These are phyloP conservation scores for Penicillium lagena DNA, from an alignment of 495 filamentous ascomycete genomes.

Conservation along the genomic window DNA sequence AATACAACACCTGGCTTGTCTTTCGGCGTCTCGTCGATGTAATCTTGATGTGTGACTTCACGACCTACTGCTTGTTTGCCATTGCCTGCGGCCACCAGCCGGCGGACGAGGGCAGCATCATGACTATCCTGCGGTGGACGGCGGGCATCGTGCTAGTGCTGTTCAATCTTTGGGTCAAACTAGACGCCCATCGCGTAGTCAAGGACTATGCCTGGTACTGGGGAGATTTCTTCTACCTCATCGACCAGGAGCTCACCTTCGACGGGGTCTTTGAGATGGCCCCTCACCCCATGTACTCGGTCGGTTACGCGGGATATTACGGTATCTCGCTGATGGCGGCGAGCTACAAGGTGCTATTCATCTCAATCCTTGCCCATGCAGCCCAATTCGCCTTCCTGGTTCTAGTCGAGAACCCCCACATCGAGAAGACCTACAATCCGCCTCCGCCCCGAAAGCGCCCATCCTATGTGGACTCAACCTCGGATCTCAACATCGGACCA, in stretches of 20 bases:
- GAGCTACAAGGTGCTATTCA: slow-evolving; percentile 93
- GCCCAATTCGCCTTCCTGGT: slow-evolving; percentile 90
- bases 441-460: slow-evolving; percentile 66
- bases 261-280: slow-evolving; percentile 99
- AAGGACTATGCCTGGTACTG: slow-evolving; percentile 99
- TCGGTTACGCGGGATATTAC: slow-evolving; percentile 97
- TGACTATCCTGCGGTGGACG: slow-evolving; percentile 73
- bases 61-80: slow-evolving; percentile 92
- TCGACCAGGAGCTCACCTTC: slow-evolving; percentile 95
- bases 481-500: slow-evolving; percentile 25
- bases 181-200: slow-evolving; percentile 96
- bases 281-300: slow-evolving; percentile 98
- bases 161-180: slow-evolving; percentile 98
- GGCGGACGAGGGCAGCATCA: slow-evolving; percentile 56
- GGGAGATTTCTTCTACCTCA: slow-evolving; percentile 98
- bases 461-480: slow-evolving; percentile 30
- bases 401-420: slow-evolving; percentile 91
- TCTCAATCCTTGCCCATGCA: slow-evolving; percentile 91
- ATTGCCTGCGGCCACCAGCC: slow-evolving; percentile 78
- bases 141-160: slow-evolving; percentile 72
- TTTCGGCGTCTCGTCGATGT: slow-evolving; percentile 92
- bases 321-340: slow-evolving; percentile 98
- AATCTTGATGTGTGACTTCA: slow-evolving; percentile 97
- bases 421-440: slow-evolving; percentile 95
- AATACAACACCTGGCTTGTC: slow-evolving; percentile 98